phyloP scores from a whole-genome alignment of 345 rosid species.

The Adansonia digitata region DNA sequence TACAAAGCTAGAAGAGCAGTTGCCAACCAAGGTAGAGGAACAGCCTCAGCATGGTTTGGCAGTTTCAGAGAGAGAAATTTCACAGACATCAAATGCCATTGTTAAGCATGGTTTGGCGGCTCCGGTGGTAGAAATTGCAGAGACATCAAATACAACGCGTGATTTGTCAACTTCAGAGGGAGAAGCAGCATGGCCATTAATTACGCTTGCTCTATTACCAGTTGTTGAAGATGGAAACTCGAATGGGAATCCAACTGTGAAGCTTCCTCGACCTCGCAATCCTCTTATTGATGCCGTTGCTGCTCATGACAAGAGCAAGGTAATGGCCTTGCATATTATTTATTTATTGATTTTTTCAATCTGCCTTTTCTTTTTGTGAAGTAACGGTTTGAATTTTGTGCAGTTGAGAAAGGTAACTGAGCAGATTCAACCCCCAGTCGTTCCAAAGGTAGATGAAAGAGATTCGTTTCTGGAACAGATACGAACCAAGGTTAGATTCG shows the following conservation, averaged over 20 bases:
- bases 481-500: conserved; percentile 62
- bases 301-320: conserved; percentile 97
- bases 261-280: conserved; percentile 78
- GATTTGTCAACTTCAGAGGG: conserved; percentile 21
- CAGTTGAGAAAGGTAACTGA: conserved; percentile 89
- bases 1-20: conserved; percentile 31
- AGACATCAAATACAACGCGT: conserved; percentile 15
- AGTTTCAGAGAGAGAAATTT: neutral
- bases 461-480: conserved; percentile 86
- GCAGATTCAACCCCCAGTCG: conserved; percentile 49
- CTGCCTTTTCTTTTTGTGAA: conserved; percentile 7
- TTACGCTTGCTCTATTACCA: conserved; percentile 36
- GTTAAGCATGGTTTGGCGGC: conserved; percentile 18
- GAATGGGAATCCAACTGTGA: conserved; percentile 43
- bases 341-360: neutral
- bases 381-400: conserved; percentile 19
- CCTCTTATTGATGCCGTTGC: conserved; percentile 92
- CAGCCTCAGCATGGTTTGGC: conserved; percentile 18
- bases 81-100: neutral
- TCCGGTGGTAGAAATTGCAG: neutral
- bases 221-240: conserved; percentile 46
- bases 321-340: conserved; percentile 27
- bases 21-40: conserved; percentile 15
- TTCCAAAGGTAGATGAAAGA: conserved; percentile 64
- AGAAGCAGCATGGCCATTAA: conserved; percentile 32